Conservation (phyloP, 345 rosid genomes). For the Garcia nutans region DNA sequence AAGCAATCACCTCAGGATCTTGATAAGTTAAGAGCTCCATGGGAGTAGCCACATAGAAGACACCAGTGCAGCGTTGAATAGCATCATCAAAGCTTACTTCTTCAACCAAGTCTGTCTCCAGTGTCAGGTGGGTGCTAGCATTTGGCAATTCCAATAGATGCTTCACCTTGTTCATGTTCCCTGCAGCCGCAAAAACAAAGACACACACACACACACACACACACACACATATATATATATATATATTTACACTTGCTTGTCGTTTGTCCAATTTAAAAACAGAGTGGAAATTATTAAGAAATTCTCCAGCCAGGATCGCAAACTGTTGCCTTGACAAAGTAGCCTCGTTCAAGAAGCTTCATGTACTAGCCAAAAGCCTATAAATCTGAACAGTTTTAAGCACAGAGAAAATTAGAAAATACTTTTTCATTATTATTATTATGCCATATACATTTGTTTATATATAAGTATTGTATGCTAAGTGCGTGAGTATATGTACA, state of each 20-base stretch:
- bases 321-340: constrained; percentile 17
- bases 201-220: too few species aligned
- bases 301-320: background rate
- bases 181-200: background rate
- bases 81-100: constrained; percentile 37
- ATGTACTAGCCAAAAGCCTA: constrained; percentile 20
- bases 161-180: constrained; percentile 21
- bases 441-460: too few species aligned
- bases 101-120: constrained; percentile 24
- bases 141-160: constrained; percentile 31
- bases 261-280: too few species aligned
- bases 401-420: too few species aligned
- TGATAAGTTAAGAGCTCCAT: constrained; percentile 30
- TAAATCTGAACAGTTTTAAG: background rate
- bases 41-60: constrained; percentile 40
- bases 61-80: constrained; percentile 33
- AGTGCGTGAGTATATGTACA: too few species aligned
- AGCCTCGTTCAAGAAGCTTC: constrained; percentile 21
- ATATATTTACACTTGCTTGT: too few species aligned
- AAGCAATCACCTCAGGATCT: constrained; percentile 32
- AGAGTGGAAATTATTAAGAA: background rate
- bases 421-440: too few species aligned
- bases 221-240: too few species aligned
- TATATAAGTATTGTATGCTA: too few species aligned
- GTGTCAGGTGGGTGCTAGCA: constrained; percentile 24